Evolutionary conservation across 768 basidiomycete genomes (phyloP).

Genomic region (Russula brevipes): DNA sequence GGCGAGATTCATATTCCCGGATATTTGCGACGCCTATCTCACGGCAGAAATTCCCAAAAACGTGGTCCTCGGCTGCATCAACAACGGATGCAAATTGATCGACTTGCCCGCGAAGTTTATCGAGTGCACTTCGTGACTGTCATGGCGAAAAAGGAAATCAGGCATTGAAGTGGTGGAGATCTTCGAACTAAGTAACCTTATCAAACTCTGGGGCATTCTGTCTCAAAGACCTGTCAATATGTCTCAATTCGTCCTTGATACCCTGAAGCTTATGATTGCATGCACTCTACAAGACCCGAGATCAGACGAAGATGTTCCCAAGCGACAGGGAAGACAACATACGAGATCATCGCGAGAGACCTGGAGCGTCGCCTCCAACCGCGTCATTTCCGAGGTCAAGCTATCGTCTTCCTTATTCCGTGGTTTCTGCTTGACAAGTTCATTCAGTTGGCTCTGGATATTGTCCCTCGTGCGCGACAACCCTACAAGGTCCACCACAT

Average conservation of each 20-base stretch:
- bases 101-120: constrained; percentile 50
- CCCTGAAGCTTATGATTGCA: constrained; percentile 72
- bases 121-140: constrained; percentile 52
- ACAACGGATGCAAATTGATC: constrained; percentile 51
- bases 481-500: constrained; percentile 31
- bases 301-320: not conserved
- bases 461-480: constrained; percentile 62
- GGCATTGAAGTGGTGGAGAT: not conserved
- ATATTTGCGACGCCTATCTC: constrained; percentile 77
- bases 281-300: constrained; percentile 49
- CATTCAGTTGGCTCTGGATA: constrained; percentile 68
- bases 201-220: constrained; percentile 62
- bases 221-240: constrained; percentile 66
- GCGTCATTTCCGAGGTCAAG: constrained; percentile 66
- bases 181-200: constrained; percentile 44
- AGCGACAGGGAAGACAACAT: constrained; percentile 26
- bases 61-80: constrained; percentile 70
- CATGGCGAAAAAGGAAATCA: not conserved
- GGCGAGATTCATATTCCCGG: constrained; percentile 89
- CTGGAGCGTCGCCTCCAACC: constrained; percentile 71
- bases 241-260: constrained; percentile 78
- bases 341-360: constrained; percentile 79
- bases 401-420: constrained; percentile 80
- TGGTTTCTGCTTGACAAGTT: constrained; percentile 79
- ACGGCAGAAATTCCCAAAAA: constrained; percentile 74